Base-by-base conservation (phyloP, 2,329 filamentous ascomycete species). In the Ceratocystis alfenasii region DNA sequence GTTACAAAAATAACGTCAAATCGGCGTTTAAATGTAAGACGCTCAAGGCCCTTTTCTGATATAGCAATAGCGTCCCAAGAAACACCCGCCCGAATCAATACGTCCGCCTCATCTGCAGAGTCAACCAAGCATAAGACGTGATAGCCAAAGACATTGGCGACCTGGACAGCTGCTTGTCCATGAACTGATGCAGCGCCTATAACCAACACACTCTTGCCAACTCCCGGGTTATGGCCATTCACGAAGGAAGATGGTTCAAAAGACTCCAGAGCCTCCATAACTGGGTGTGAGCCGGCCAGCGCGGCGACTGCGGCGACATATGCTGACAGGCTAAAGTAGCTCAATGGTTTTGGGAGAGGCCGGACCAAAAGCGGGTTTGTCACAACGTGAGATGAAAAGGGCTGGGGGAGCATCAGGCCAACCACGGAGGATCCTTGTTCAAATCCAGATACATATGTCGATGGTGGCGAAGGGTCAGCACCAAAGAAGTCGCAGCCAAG, bases 101-200 rank as follows among this genome's bases (percentile, higher is more conserved):
- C 65, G 0, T 71, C 59, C 8, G 73, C 74, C 66, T 84, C 79
- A 0, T 71, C 68, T 0, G 70, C 57, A 0, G 69, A 61, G 5
- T 69, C 67, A 0, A 79, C 75, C 0, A 77, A 81, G 1, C 73
- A 74, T 65, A 78, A 79, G 1, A 83, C 69, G 1, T 75, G 72
- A 7, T 75, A 76, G 0, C 75, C 78, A 5, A 73, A 68, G 1
- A 71, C 66, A 57, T 69, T 72, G 28, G 77, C 77, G 2, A 81
- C 68, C 10, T 75, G 73, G 2, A 82, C 69, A 1, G 78, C 79
- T 8, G 76, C 76, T 46, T 78, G 73, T 1, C 80, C 79, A 22
- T 77, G 72, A 0, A 74, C 73, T 22, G 33, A 30, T 10, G 28
- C 64, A 8, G 62, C 62, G 15, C 64, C 64, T 22, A 66, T 33